Conservation (phyloP, 1,284 basidiomycete genomes). For the Puccinia horiana region DNA sequence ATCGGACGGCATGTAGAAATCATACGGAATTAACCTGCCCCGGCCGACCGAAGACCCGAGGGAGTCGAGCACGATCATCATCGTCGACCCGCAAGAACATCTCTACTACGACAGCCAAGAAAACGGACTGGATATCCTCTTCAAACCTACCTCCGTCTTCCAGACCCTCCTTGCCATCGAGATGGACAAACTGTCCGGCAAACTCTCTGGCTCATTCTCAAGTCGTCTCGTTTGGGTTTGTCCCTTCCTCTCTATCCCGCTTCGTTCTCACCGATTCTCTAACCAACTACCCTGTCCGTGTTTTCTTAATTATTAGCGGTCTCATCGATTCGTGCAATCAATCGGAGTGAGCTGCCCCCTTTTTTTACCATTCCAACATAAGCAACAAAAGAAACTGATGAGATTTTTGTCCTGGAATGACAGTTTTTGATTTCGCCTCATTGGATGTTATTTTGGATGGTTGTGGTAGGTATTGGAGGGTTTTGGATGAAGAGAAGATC, state of each 20-base stretch:
- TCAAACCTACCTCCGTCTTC: conserved; percentile 33
- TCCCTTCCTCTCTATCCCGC: not conserved
- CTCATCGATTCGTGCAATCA: not conserved
- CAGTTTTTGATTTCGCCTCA: not conserved
- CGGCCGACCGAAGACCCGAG: not conserved
- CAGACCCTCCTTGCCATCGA: conserved; percentile 45
- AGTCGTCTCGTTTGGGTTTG: conserved; percentile 4
- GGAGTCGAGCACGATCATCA: not conserved
- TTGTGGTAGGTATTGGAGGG: not conserved
- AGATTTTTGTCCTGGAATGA: not conserved
- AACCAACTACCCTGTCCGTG: not conserved
- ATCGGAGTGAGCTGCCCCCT: not conserved
- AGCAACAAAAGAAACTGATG: not conserved
- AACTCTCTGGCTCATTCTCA: not conserved
- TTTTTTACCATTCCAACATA: not conserved
- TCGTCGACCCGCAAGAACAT: conserved; percentile 29
- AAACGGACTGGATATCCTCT: conserved; percentile 12
- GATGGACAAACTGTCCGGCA: conserved; percentile 3
- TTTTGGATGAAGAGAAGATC: not conserved
- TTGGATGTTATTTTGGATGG: not conserved
- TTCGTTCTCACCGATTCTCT: not conserved
- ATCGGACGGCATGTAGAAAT: not conserved
- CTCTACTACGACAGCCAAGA: conserved; percentile 33
- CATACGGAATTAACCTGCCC: not conserved
- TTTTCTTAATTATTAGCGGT: not conserved